Base-by-base conservation (phyloP, 2,329 filamentous ascomycete species). In the Xylariaceae sp. region DNA sequence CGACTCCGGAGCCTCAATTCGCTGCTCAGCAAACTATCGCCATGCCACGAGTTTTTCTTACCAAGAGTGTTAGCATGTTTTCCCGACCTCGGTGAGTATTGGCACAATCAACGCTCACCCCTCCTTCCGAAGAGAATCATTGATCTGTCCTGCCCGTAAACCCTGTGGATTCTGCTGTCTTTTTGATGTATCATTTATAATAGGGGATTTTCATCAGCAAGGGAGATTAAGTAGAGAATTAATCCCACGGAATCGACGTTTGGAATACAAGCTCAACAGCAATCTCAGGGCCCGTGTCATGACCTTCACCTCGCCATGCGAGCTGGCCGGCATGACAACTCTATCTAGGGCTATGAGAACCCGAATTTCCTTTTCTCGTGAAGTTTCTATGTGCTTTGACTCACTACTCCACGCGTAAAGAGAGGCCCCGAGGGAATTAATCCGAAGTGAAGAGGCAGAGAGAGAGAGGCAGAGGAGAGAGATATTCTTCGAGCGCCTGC, bases 361-460 rank as follows among this genome's bases (percentile, higher is more conserved):
- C 8, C 12, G 46, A 4, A 49, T 12, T 19, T 19, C 8, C 19
- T 9, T 35, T 54, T 50, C 35, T 45, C 37, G 12, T 48, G 3
- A 27, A 50, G n/a, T 39, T 34, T 9, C 29, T 32, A 7, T 6
- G 48, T 27, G 46, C 51, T 45, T 19, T 30, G 27, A 31, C 45
- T 54, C 27, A 54, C 6, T 30, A 45, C 44, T 40, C 46, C 44
- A 30, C 51, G 27, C 46, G 51, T 30, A 54, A 12, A 26, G 51
- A 39, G 29, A 31, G 51, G 35, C 39, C 2, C 34, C 51, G 46
- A 9, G 37, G 37, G 32, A 19, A 50, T 26, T 46, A 49, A 31
- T 54, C 46, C 11, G 31, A 30, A 42, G 51, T 34, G n/a, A 19
- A 19, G 19, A 19, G 19, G 19, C 19, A 19, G 19, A 19, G 50